Conservation (phyloP, 2,329 filamentous ascomycete genomes). For the Herpotrichia juniperi region DNA sequence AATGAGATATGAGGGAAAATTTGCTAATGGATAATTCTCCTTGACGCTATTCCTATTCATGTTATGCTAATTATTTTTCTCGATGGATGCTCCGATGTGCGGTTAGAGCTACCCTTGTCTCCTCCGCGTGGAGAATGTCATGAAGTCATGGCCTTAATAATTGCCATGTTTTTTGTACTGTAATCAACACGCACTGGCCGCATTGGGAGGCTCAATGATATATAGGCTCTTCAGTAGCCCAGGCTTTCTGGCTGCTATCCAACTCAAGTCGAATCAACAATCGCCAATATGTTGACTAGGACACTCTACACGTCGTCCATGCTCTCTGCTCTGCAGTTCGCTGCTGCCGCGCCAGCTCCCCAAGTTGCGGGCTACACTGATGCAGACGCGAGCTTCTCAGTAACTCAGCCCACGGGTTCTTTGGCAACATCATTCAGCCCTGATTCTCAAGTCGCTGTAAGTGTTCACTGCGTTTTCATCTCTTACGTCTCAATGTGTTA, state of each 20-base stretch:
- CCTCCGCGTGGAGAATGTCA: slow-evolving; percentile 37
- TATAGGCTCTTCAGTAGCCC: background rate
- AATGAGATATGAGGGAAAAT: too few relatives aligned
- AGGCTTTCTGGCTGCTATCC: background rate
- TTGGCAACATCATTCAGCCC: slow-evolving; percentile 51
- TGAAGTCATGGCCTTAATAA: slow-evolving; percentile 40
- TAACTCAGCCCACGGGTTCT: slow-evolving; percentile 37
- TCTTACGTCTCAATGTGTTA: background rate
- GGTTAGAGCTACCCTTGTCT: slow-evolving; percentile 3
- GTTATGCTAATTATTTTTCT: background rate
- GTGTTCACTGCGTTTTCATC: slow-evolving; percentile 23
- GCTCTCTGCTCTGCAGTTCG: slow-evolving; percentile 43
- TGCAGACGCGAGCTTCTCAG: slow-evolving; percentile 51
- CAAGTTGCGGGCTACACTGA: slow-evolving; percentile 53
- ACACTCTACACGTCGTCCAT: slow-evolving; percentile 38
- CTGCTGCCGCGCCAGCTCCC: slow-evolving; percentile 46
- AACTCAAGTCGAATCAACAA: slow-evolving; percentile 6
- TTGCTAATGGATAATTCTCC: background rate
- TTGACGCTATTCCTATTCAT: slow-evolving; percentile 22
- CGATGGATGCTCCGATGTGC: background rate
- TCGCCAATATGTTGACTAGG: slow-evolving; percentile 46
- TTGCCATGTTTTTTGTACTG: slow-evolving; percentile 19
- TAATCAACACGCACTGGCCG: slow-evolving; percentile 20
- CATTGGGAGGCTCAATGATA: background rate
- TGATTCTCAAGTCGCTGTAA: slow-evolving; percentile 51